These are phyloP conservation scores for Venturia carpophila DNA, from an alignment of 2,329 filamentous ascomycete species.

Conservation along the genomic window DNA sequence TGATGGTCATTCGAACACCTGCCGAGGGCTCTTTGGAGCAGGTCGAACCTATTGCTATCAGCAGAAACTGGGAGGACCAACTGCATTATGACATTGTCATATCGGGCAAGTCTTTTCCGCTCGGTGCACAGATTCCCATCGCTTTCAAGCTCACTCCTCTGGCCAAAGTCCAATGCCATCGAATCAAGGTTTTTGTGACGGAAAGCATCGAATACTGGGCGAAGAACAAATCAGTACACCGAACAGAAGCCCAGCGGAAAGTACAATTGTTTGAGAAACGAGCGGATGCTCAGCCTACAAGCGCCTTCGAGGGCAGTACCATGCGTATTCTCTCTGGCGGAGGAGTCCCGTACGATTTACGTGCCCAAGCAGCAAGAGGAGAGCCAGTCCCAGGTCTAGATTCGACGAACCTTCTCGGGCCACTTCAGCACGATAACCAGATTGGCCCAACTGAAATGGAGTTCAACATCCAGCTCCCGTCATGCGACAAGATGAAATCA, in stretches of 20 bases:
- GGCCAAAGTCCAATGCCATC: slow-evolving; percentile 87
- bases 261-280: slow-evolving; percentile 82
- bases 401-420: slow-evolving; percentile 64
- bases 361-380: slow-evolving; percentile 48
- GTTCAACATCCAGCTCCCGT: slow-evolving; percentile 85
- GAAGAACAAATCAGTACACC: slow-evolving; percentile 72
- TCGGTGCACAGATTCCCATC: slow-evolving; percentile 81
- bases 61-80: slow-evolving; percentile 89
- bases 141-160: slow-evolving; percentile 89
- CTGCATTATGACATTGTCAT: slow-evolving; percentile 94
- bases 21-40: slow-evolving; percentile 83
- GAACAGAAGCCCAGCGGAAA: slow-evolving; percentile 76
- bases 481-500: slow-evolving; percentile 72
- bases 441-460: slow-evolving; percentile 90
- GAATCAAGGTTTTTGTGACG: slow-evolving; percentile 84
- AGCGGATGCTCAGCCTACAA: slow-evolving; percentile 67
- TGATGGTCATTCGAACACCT: slow-evolving; percentile 75
- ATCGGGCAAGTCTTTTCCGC: slow-evolving; percentile 87
- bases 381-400: slow-evolving; percentile 47
- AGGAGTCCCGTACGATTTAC: slow-evolving; percentile 60
- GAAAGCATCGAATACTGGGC: slow-evolving; percentile 91
- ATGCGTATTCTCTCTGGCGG: slow-evolving; percentile 72
- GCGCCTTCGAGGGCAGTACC: slow-evolving; percentile 66
- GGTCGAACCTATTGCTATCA: slow-evolving; percentile 89
- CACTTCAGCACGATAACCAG: slow-evolving; percentile 66